phyloP scores from a whole-genome alignment of 768 basidiomycete species.

The Coprinopsis strossmayeri region DNA sequence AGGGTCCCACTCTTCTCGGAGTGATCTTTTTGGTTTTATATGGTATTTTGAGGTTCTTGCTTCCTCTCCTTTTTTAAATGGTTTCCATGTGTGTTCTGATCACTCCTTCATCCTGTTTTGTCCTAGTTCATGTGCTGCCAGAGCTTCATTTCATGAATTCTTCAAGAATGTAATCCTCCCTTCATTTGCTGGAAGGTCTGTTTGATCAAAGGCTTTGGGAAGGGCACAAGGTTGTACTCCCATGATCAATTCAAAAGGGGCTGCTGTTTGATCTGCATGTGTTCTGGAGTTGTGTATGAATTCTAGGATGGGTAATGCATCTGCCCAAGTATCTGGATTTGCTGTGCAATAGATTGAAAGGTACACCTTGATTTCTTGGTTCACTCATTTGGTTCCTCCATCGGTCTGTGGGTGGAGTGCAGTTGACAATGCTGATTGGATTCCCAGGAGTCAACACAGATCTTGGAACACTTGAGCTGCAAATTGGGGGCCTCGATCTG shows the following conservation, averaged over 20 bases:
- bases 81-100: background rate
- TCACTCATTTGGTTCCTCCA: constrained; percentile 16
- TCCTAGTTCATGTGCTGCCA: constrained; percentile 12
- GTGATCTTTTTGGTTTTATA: constrained; percentile 3
- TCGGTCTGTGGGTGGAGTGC: constrained; percentile 28
- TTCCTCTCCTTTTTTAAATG: constrained; percentile 9
- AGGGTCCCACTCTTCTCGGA: constrained; percentile 1
- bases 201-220: constrained; percentile 5
- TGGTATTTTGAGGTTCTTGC: constrained; percentile 6
- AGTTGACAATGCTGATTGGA: constrained; percentile 19
- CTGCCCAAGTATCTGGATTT: constrained; percentile 11
- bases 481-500: constrained; percentile 14
- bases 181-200: constrained; percentile 3
- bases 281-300: constrained; percentile 15
- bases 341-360: constrained; percentile 14
- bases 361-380: constrained; percentile 18
- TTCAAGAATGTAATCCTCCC: constrained; percentile 3
- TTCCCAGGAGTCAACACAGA: constrained; percentile 14
- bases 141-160: constrained; percentile 10
- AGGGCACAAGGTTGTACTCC: constrained; percentile 4
- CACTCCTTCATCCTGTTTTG: constrained; percentile 4
- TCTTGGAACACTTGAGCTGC: constrained; percentile 15
- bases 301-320: constrained; percentile 9
- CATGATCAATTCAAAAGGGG: constrained; percentile 18
- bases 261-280: constrained; percentile 10